Conservation (phyloP, 2,329 filamentous ascomycete genomes). For the Leptographium procerum region DNA sequence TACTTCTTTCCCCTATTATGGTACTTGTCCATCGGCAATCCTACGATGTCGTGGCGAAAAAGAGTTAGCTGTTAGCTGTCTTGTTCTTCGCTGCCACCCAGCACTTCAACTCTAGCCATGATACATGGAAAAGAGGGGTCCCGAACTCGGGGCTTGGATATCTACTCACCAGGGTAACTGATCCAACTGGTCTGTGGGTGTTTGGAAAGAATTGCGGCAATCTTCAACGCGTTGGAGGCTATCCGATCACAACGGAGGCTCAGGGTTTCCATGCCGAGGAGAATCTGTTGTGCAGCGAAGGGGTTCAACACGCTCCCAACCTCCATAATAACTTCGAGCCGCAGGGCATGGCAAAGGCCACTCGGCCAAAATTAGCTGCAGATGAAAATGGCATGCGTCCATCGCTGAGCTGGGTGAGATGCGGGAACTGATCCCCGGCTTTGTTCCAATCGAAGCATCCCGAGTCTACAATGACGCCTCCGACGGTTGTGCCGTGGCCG, state of each 20-base stretch:
- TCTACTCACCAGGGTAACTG: conserved; percentile 75
- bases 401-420: conserved; percentile 67
- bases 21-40: too few species aligned
- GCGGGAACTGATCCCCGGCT: conserved; percentile 53
- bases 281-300: conserved; percentile 82
- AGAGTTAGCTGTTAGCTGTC: too few species aligned
- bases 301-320: conserved; percentile 74
- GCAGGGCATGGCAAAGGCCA: conserved; percentile 72
- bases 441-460: conserved; percentile 91
- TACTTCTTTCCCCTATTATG: conserved; percentile 48
- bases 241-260: conserved; percentile 77
- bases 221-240: conserved; percentile 65
- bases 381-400: conserved; percentile 73
- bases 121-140: too few species aligned
- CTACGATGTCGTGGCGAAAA: too few species aligned
- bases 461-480: conserved; percentile 71
- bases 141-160: conserved; percentile 62
- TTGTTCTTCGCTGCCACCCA: too few species aligned
- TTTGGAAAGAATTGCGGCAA: conserved; percentile 72
- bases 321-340: conserved; percentile 86
- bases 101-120: too few species aligned
- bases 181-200: conserved; percentile 84
- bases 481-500: conserved; percentile 85
- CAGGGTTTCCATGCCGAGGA: conserved; percentile 81
- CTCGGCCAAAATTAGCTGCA: conserved; percentile 78